A percentile compares a stretch with the other conserved stretches of the same genome.
These are phyloP conservation scores for Mycena alexandri DNA, from an alignment of 768 basidiomycete genomes.

Conservation along the genomic window DNA sequence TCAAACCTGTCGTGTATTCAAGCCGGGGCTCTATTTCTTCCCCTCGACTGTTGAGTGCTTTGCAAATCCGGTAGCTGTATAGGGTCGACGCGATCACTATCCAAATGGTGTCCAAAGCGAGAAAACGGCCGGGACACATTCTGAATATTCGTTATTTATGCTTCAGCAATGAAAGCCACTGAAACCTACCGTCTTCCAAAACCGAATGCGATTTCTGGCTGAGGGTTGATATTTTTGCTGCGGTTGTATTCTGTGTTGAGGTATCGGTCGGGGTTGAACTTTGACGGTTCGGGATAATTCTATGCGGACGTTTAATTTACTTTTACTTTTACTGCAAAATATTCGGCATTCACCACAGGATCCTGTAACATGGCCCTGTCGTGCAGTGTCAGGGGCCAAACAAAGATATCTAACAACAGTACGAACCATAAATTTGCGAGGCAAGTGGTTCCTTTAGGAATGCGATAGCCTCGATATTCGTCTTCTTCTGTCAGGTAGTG, in stretches of 20 bases:
- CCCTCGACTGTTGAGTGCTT: slow-evolving; percentile 53
- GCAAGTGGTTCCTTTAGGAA: slow-evolving; percentile 48
- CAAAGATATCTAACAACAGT: neutral
- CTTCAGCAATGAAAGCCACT: too few species aligned
- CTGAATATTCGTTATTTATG: slow-evolving; percentile 32
- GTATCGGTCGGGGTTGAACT: slow-evolving; percentile 66
- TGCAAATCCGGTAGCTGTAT: slow-evolving; percentile 54
- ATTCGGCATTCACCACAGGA: slow-evolving; percentile 40
- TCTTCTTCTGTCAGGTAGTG: slow-evolving; percentile 51
- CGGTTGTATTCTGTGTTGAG: slow-evolving; percentile 40
- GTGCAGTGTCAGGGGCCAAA: too few species aligned
- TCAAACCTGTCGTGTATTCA: slow-evolving; percentile 57
- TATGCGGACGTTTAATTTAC: neutral
- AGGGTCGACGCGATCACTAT: slow-evolving; percentile 60
- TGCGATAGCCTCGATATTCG: slow-evolving; percentile 57
- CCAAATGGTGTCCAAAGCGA: slow-evolving; percentile 61
- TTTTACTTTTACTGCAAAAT: neutral
- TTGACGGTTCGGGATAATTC: slow-evolving; percentile 58
- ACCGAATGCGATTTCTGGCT: slow-evolving; percentile 33
- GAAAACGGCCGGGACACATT: slow-evolving; percentile 62
- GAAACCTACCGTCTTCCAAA: slow-evolving; percentile 32
- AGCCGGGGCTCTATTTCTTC: slow-evolving; percentile 46
- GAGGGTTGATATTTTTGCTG: slow-evolving; percentile 30
- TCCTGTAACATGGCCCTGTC: slow-evolving; percentile 68
- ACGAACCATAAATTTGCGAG: slow-evolving; percentile 7